Conservation (phyloP, 2,329 filamentous ascomycete genomes). For the Parasarocladium wereldwijsianum region DNA sequence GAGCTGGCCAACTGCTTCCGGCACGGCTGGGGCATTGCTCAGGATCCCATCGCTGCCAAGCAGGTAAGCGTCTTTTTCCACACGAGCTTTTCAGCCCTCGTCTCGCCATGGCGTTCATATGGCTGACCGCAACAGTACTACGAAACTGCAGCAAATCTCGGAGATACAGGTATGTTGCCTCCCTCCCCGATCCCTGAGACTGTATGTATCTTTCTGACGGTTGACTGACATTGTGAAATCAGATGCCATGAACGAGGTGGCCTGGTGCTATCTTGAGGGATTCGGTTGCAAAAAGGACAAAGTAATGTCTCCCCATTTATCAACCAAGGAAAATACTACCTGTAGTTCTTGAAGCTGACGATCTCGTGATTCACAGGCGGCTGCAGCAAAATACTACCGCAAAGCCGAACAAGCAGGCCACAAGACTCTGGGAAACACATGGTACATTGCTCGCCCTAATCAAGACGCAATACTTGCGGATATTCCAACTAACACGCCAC, state of each 20-base stretch:
- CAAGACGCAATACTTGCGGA: neutral
- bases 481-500: neutral
- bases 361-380: constrained; percentile 43
- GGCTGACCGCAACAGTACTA: constrained; percentile 53
- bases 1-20: constrained; percentile 89
- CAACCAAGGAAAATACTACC: neutral
- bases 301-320: constrained; percentile 34
- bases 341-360: neutral
- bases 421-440: constrained; percentile 87
- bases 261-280: constrained; percentile 93
- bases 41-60: constrained; percentile 73
- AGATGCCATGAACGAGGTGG: constrained; percentile 96
- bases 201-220: constrained; percentile 6
- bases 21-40: constrained; percentile 82
- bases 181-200: constrained; percentile 3
- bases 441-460: constrained; percentile 42
- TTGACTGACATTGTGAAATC: constrained; percentile 7
- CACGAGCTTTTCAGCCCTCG: neutral
- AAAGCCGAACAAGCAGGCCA: constrained; percentile 77
- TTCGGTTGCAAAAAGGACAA: constrained; percentile 97
- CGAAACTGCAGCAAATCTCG: constrained; percentile 90
- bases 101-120: no score
- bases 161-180: constrained; percentile 54
- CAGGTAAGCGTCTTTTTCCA: constrained; percentile 37
- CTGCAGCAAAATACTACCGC: constrained; percentile 79